Base-by-base conservation (phyloP, 208 protist genomes). In the Acanthamoeba lenticulata region DNA sequence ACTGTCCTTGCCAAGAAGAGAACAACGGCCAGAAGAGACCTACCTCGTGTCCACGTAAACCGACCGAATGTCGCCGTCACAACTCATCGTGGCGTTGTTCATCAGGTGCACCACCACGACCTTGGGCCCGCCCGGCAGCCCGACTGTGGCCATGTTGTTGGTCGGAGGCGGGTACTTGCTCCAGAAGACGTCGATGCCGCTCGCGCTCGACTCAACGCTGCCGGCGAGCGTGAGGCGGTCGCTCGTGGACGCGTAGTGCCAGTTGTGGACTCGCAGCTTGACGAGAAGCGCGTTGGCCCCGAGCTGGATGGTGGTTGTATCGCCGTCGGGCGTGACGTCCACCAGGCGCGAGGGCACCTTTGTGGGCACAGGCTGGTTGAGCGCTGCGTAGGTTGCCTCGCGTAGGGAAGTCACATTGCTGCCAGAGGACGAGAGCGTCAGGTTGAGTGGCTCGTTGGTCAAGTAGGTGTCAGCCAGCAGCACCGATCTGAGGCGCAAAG, bases 131-230 rank as follows among this genome's bases (percentile, higher is more conserved):
- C 65, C 65, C 38, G 29, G 60, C 5, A 69, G 60, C 9, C 65
- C 65, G 29, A 74, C 65, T 9, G 65, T 74, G 32, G n/a, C 36
- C 6, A 74, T 34, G 36, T 74, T 74, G 65, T 74, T 74, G 6
- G 65, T 74, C 29, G 65, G 65, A 21, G 65, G 65, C 36, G 65
- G 65, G 9, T 74, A 74, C 65, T 40, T 74, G 36, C 32, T 74
- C 65, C 65, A 74, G 65, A 74, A 74, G 21, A 74, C 65, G 65
- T 74, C 29, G 19, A 74, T 74, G 36, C 65, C 65, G 36, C 65
- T 74, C 32, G 65, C 65, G 65, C 65, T 74, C 1, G 65, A 74
- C 19, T 74, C 65, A 15, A 74, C 65, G 19, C 19, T 74, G 11
- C 65, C 65, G 29, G 36, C n/a, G 29, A 74, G 17, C 32, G 65